Base-by-base conservation (phyloP, 495 filamentous ascomycete genomes). In the Oidiodendron maius region DNA sequence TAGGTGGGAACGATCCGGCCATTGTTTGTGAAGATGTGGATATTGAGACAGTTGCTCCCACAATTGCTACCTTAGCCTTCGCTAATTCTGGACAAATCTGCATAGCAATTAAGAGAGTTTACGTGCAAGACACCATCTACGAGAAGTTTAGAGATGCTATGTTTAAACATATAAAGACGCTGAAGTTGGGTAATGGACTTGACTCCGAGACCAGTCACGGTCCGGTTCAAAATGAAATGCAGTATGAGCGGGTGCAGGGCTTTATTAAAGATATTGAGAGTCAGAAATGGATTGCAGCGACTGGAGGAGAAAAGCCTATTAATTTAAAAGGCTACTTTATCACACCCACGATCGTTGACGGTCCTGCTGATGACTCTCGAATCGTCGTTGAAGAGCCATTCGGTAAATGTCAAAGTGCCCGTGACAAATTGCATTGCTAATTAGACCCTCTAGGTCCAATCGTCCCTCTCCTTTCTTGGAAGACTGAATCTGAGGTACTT, bases 91-190 rank as follows among this genome's bases (percentile, higher is more conserved):
- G 73, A 13, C 71, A 75, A 45, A 45, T 58, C 34, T 58, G 55
- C 39, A 4, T 54, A 16, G 32, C 40, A 3, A 20, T 44, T 10
- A 58, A 54, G 26, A 72, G 80, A 0, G 69, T 83, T 46, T 81
- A 81, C 55, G 66, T 83, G 15, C 79, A 81, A 61, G 64, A 75
- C 45, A 58, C 60, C 15, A 81, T 82, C 60, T 82, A 81, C 61
- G 61, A 72, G 13, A 51, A 61, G 15, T 80, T 83, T 60, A 55
- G 71, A 0, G 55, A 66, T 5, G 74, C 64, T 3, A 65, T 81
- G 53, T 65, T 75, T 20, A 48, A 64, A 3, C 69, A 66, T 40
- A 67, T 68, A 24, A 70, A 73, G 50, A 59, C 50, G 1, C 52
- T 78, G 22, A 70, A 68, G 43, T 57, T 69, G 2, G 74, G 74